These are phyloP conservation scores for Diaporthe caulivora DNA, from an alignment of 2,329 filamentous ascomycete species.

Conservation along the genomic window DNA sequence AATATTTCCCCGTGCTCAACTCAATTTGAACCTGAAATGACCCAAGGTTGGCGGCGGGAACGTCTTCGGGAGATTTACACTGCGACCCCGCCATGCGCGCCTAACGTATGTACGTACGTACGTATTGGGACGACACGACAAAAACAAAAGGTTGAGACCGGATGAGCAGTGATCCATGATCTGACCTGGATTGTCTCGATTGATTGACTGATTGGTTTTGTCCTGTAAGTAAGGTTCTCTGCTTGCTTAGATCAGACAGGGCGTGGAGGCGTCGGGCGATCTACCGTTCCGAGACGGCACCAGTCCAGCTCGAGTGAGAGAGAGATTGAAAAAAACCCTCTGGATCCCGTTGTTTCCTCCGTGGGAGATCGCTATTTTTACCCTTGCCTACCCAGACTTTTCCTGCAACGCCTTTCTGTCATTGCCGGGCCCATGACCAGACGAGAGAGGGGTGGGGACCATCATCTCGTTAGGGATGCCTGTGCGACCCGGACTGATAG, in stretches of 20 bases:
- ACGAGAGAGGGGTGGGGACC: not conserved
- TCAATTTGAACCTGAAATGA: not conserved
- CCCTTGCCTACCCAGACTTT: not conserved
- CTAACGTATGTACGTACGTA: too few relatives aligned
- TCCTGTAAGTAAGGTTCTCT: not conserved
- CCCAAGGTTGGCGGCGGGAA: too few relatives aligned
- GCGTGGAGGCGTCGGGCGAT: slow-evolving; percentile 5
- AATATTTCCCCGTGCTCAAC: not conserved
- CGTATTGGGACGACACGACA: not conserved
- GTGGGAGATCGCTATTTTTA: not conserved
- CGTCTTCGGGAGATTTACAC: slow-evolving; percentile 1
- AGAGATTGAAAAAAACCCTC: not conserved
- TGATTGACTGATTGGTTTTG: not conserved
- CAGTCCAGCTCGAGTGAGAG: slow-evolving; percentile 10
- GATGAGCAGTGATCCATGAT: slow-evolving; percentile 17
- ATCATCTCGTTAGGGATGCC: not conserved
- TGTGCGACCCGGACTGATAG: too few relatives aligned
- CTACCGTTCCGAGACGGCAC: slow-evolving; percentile 22
- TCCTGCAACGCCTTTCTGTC: not conserved
- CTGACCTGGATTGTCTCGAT: not conserved
- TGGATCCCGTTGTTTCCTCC: not conserved
- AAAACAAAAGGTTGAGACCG: slow-evolving; percentile 4
- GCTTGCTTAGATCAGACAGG: not conserved
- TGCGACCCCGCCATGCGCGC: not conserved
- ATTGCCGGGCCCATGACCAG: not conserved